Evolutionary conservation across 768 basidiomycete genomes (phyloP).

Genomic region (Boletus edulis): DNA sequence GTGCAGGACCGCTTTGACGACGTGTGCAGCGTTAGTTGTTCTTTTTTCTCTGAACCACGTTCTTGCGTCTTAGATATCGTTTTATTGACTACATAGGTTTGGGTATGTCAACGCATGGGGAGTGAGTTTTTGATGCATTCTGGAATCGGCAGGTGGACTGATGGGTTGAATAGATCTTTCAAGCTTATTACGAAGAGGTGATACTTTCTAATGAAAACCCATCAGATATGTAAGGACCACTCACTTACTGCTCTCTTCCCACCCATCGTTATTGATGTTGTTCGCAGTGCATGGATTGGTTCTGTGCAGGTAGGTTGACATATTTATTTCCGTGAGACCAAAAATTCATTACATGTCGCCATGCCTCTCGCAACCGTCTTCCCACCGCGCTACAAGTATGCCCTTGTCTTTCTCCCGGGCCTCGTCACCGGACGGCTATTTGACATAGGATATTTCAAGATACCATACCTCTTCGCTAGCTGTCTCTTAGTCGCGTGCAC

Average conservation of each 20-base stretch:
- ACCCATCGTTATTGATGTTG: not conserved
- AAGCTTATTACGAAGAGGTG: slow-evolving; percentile 63
- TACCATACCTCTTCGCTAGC: slow-evolving; percentile 48
- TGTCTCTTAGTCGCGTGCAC: slow-evolving; percentile 51
- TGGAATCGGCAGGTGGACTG: not conserved
- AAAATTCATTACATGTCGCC: not conserved
- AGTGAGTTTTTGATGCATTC: slow-evolving; percentile 40
- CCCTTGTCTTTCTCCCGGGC: slow-evolving; percentile 60
- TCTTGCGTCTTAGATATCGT: not conserved
- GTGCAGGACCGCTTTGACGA: slow-evolving; percentile 21
- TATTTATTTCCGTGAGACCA: not conserved
- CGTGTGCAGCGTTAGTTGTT: slow-evolving; percentile 41
- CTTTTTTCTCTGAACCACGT: not conserved
- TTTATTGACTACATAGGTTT: slow-evolving; percentile 38
- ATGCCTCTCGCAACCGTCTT: not conserved
- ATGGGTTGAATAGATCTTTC: slow-evolving; percentile 52
- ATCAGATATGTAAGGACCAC: slow-evolving; percentile 56
- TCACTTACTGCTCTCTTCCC: not conserved
- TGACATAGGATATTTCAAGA: slow-evolving; percentile 65
- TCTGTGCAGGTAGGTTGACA: slow-evolving; percentile 55
- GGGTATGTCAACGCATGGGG: slow-evolving; percentile 78
- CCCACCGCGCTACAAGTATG: slow-evolving; percentile 42
- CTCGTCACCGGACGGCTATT: slow-evolving; percentile 67
- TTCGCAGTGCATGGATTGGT: slow-evolving; percentile 74
- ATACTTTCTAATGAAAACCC: slow-evolving; percentile 48